Conservation (phyloP, 257 asterid genomes). For the Solanum clarkiae region DNA sequence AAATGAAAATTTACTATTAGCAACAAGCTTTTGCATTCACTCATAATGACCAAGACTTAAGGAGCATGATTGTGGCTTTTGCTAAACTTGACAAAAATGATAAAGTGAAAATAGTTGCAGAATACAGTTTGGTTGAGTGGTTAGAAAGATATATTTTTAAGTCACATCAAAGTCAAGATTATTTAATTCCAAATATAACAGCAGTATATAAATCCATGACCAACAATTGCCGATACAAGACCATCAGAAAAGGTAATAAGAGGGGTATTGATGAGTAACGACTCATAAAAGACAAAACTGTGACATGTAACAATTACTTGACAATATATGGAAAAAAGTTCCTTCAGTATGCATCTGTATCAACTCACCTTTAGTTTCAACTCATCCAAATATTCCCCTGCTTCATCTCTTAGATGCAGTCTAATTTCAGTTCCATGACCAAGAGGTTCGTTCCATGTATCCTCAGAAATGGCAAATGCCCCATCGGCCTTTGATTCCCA, state of each 20-base stretch:
- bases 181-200: neutral
- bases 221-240: neutral
- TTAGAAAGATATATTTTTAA: neutral
- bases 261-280: neutral
- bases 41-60: neutral
- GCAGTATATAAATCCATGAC: neutral
- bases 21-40: neutral
- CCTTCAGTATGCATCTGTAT: neutral
- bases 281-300: neutral
- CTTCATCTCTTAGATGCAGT: conserved; percentile 84
- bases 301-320: neutral
- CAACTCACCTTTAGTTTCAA: conserved; percentile 59
- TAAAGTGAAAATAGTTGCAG: neutral
- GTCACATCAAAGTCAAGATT: neutral
- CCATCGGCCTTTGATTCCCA: conserved; percentile 99
- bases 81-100: neutral
- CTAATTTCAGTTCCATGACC: conserved; percentile 94
- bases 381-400: conserved; percentile 83
- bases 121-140: neutral
- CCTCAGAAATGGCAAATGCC: conserved; percentile 86
- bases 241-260: neutral
- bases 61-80: neutral
- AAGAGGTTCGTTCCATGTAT: conserved; percentile 80
- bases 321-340: neutral
- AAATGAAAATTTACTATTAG: neutral